Evolutionary conservation across 2,329 filamentous ascomycete genomes (phyloP).

Genomic region (Leptographium radiaticola): DNA sequence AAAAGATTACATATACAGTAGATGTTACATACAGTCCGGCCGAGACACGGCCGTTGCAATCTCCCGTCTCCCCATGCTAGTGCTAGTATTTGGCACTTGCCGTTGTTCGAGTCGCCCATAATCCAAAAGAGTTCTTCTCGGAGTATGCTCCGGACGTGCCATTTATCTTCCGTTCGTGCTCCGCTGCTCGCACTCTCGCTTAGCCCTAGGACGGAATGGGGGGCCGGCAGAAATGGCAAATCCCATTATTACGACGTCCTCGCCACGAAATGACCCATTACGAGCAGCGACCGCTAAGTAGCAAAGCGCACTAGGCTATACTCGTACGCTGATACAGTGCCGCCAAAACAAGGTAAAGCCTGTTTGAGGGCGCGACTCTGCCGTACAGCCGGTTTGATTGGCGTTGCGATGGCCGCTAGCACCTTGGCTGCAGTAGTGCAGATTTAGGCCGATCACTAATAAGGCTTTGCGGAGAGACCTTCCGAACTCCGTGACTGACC

Average conservation of each 20-base stretch:
- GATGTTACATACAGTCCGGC: neutral
- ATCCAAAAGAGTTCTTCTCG: too few species aligned
- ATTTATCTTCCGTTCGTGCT: neutral
- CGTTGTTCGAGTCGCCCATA: neutral
- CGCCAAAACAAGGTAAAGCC: neutral
- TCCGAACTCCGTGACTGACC: too few species aligned
- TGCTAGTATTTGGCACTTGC: neutral
- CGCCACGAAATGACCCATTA: neutral
- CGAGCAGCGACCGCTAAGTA: neutral
- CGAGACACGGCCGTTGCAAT: slow-evolving; percentile 1
- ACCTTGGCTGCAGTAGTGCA: neutral
- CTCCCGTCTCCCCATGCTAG: neutral
- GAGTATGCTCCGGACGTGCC: neutral
- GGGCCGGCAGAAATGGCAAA: neutral
- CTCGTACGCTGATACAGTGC: neutral
- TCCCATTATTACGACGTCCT: neutral
- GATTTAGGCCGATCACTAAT: neutral
- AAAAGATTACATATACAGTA: too few species aligned
- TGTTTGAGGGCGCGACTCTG: neutral
- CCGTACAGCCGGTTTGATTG: neutral
- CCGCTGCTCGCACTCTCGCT: neutral
- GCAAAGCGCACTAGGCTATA: neutral
- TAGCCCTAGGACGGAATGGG: neutral
- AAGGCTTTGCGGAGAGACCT: slow-evolving; percentile 1
- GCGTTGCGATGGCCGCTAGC: neutral